Evolutionary conservation across 208 protist genomes (phyloP).

Genomic region (Porcisia hertigi): DNA sequence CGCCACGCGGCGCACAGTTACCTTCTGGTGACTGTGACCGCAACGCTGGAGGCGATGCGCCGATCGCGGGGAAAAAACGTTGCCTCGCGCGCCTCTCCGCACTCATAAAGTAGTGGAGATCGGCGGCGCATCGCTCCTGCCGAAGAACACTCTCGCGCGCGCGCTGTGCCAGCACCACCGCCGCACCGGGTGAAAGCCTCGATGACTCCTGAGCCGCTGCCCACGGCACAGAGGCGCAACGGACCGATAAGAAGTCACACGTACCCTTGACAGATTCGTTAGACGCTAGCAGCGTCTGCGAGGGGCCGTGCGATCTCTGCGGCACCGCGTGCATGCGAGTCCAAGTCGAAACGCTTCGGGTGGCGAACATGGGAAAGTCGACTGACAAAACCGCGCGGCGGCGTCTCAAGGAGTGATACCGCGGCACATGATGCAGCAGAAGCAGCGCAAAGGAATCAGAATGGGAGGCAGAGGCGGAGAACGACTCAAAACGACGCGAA

Average conservation of each 20-base stretch:
- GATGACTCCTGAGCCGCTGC: background rate
- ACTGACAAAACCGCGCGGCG: background rate
- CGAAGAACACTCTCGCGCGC: constrained; percentile 19
- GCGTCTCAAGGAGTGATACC: constrained; percentile 1
- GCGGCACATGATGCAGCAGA: background rate
- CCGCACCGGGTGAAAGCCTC: constrained; percentile 14
- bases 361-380: background rate
- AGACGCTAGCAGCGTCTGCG: constrained; percentile 5
- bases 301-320: constrained; percentile 1
- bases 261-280: background rate
- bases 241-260: background rate
- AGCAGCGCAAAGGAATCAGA: background rate
- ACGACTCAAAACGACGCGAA: background rate
- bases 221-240: background rate
- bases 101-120: constrained; percentile 30
- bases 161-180: constrained; percentile 18
- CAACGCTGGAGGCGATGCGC: background rate
- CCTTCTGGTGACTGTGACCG: background rate
- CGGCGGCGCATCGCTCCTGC: constrained; percentile 22
- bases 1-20: background rate
- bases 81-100: constrained; percentile 12
- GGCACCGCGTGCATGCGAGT: background rate
- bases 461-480: background rate
- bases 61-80: background rate
- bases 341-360: background rate